Conservation (phyloP, 768 basidiomycete genomes). For the Amyloporia xantha region DNA sequence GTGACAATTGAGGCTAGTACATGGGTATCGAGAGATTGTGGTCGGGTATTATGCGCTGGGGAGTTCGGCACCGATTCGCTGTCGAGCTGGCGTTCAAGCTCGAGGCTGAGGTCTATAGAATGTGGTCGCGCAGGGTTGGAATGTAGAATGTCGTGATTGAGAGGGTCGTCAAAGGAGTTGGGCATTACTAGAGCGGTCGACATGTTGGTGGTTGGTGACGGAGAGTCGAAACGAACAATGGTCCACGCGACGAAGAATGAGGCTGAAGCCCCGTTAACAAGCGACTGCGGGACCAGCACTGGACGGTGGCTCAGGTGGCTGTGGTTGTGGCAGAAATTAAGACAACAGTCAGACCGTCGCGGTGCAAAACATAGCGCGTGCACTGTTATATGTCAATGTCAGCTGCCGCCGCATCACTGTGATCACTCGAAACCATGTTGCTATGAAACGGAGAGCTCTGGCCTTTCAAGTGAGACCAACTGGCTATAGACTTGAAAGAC, state of each 20-base stretch:
- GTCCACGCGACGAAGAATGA: background rate
- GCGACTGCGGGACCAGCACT: constrained; percentile 1
- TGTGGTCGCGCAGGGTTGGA: constrained; percentile 26
- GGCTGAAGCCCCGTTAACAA: background rate
- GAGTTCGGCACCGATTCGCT: constrained; percentile 52
- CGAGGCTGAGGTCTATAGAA: constrained; percentile 75
- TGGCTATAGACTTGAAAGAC: too few relatives aligned
- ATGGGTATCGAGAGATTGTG: constrained; percentile 61
- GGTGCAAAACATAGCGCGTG: background rate
- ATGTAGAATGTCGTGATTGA: constrained; percentile 10
- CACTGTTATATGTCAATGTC: background rate
- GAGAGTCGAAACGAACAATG: background rate
- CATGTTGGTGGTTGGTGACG: constrained; percentile 4
- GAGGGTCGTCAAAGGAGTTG: constrained; percentile 17
- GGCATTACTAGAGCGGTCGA: constrained; percentile 23
- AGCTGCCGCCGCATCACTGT: background rate
- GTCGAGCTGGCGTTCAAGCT: constrained; percentile 71
- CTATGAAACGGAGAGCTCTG: background rate
- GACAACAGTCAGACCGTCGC: background rate
- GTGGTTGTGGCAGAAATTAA: background rate
- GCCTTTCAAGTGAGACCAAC: too few relatives aligned
- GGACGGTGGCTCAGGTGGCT: constrained; percentile 1
- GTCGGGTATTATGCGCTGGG: constrained; percentile 28
- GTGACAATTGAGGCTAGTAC: constrained; percentile 73
- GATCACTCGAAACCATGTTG: too few relatives aligned